These are phyloP conservation scores for Flammula alnicola DNA, from an alignment of 1,284 basidiomycete genomes.

Conservation along the genomic window DNA sequence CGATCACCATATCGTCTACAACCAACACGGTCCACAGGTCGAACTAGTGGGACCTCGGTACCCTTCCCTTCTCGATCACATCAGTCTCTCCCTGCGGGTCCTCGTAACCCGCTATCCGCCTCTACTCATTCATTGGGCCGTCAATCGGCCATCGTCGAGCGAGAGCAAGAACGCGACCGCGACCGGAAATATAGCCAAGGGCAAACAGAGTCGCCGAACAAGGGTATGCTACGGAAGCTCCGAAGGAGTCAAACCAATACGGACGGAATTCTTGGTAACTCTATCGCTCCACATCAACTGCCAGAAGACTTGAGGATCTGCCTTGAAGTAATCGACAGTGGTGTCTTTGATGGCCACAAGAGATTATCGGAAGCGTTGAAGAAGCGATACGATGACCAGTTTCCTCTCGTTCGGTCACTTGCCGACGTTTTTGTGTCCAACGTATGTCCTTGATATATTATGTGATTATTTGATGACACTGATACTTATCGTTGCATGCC, in stretches of 20 bases:
- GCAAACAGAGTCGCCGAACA: slow-evolving; percentile 31
- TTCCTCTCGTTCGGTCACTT: slow-evolving; percentile 86
- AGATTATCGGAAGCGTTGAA: slow-evolving; percentile 80
- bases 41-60: slow-evolving; percentile 49
- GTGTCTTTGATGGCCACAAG: slow-evolving; percentile 87
- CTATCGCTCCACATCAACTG: slow-evolving; percentile 73
- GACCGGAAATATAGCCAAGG: slow-evolving; percentile 57
- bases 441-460: slow-evolving; percentile 55
- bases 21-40: slow-evolving; percentile 45
- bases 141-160: slow-evolving; percentile 51
- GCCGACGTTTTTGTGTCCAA: slow-evolving; percentile 94
- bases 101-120: slow-evolving; percentile 56
- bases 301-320: slow-evolving; percentile 88
- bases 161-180: slow-evolving; percentile 35
- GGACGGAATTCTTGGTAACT: slow-evolving; percentile 52
- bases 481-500: slow-evolving; percentile 19
- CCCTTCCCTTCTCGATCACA: slow-evolving; percentile 82
- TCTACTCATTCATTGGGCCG: slow-evolving; percentile 74
- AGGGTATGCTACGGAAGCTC: slow-evolving; percentile 66
- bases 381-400: slow-evolving; percentile 92
- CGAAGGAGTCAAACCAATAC: slow-evolving; percentile 63
- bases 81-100: slow-evolving; percentile 76
- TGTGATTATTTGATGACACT: slow-evolving; percentile 11
- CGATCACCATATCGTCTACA: slow-evolving; percentile 75
- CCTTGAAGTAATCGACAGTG: slow-evolving; percentile 81